Evolutionary conservation across 2,329 filamentous ascomycete species (phyloP), one percentile per base, ranked within the genome.

Genomic region (Fusarium albosuccineum): DNA sequence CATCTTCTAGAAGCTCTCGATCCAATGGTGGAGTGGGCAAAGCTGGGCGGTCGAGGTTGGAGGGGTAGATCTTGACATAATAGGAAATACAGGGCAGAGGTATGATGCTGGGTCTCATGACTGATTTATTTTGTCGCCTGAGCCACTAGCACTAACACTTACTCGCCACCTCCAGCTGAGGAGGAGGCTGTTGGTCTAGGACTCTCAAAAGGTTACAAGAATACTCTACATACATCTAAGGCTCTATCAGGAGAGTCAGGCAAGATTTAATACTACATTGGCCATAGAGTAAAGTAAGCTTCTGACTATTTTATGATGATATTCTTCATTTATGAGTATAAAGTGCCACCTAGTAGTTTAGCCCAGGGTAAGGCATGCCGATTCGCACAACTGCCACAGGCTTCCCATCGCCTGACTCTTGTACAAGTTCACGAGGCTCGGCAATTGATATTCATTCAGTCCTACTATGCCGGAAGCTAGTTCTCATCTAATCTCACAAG

Each of bases 1-100:
- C 51, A 67, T 69, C 49, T 73, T 73, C 71, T 71, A 71, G 71
- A 73, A 73, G 71, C 65, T 71, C 50, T 16, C 45, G 29, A 30
- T 48, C 57, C 45, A 51, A 62, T 70, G 63, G 67, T 67, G 70
- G 68, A 69, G 65, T 66, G 60, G 61, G 55, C 59, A 44, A 62
- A 37, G 22, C 10, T 57, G 57, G 22, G 33, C 26, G 57, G 41
- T 48, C 36, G 40, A 42, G 22, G 26, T 63, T 69, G 55, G 67
- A 73, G 70, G 70, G 70, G 70, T 62, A 59, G 27, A 7, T 9
- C 4, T 5, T 10, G 66, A 67, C 51, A 69, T 40, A 69, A 64
- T 64, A 46, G 22, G 11, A 29, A 40, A 4, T n/a, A 22, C 41
- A 40, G n/a, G 11, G 2, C 3, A 4, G 6, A 9, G 8, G 30